phyloP scores from a whole-genome alignment of 768 basidiomycete genomes.

The Leccinum barrowsii region DNA sequence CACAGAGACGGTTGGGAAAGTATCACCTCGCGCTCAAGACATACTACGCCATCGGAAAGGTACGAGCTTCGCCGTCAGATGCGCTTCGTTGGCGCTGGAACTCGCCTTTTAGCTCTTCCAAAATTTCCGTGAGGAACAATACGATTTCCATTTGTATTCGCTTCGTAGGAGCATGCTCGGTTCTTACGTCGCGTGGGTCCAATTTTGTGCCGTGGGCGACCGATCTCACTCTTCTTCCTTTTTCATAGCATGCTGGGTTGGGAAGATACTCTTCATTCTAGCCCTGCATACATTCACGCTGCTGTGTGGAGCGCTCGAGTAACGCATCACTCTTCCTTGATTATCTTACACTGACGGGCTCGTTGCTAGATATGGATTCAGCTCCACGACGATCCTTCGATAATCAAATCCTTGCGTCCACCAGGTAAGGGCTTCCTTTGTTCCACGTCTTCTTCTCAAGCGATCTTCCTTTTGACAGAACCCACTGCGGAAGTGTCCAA shows the following conservation, averaged over 20 bases:
- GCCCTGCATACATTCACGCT: conserved; percentile 72
- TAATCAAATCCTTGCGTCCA: conserved; percentile 40
- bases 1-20: conserved; percentile 61
- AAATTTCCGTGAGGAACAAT: conserved; percentile 92
- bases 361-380: conserved; percentile 63
- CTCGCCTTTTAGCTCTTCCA: conserved; percentile 59
- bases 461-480: conserved; percentile 10
- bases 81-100: conserved; percentile 5
- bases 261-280: conserved; percentile 76
- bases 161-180: conserved; percentile 84
- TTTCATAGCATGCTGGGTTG: conserved; percentile 65
- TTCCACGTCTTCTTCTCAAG: conserved; percentile 25
- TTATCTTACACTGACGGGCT: conserved; percentile 10
- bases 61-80: conserved; percentile 28
- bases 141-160: conserved; percentile 96
- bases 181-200: conserved; percentile 76
- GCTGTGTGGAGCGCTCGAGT: conserved; percentile 72
- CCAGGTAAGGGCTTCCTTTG: conserved; percentile 34
- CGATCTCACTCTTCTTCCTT: conserved; percentile 1
- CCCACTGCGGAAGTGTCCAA: conserved; percentile 43
- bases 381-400: conserved; percentile 67
- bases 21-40: conserved; percentile 80
- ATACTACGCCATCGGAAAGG: conserved; percentile 74
- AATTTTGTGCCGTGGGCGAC: not conserved
- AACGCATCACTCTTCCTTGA: conserved; percentile 12